Conservation (phyloP, 345 rosid species). For the Corymbia maculata region DNA sequence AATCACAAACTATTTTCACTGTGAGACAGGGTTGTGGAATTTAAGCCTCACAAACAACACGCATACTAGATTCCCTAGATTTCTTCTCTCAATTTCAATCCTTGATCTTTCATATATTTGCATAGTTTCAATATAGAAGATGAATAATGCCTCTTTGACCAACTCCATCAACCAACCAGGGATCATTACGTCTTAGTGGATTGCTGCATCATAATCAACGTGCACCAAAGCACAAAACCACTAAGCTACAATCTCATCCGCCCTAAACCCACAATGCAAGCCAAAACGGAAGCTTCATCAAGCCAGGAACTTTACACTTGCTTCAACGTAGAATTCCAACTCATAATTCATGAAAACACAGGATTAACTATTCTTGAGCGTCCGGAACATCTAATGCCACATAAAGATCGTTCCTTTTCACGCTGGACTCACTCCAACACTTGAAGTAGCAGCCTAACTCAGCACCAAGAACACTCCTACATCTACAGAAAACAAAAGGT, state of each 20-base stretch:
- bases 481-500: background rate
- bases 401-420: background rate
- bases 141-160: background rate
- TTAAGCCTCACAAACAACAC: background rate
- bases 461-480: background rate
- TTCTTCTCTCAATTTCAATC: background rate
- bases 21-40: background rate
- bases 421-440: background rate
- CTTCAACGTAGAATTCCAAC: background rate
- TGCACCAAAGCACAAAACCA: background rate
- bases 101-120: background rate
- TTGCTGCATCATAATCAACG: background rate
- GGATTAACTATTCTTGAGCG: background rate
- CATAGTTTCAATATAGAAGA: background rate
- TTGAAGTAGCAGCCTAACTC: background rate
- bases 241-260: background rate
- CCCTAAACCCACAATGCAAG: background rate
- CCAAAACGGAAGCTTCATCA: background rate
- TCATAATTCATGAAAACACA: background rate
- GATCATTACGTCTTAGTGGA: background rate
- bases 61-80: background rate
- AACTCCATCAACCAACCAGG: background rate
- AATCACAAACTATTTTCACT: background rate
- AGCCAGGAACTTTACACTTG: background rate
- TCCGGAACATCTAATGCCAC: background rate